A percentile compares a stretch with the other conserved stretches of the same genome.
Evolutionary conservation across 306 rosid species (phyloP).

Genomic region (Casuarina cunninghamiana): DNA sequence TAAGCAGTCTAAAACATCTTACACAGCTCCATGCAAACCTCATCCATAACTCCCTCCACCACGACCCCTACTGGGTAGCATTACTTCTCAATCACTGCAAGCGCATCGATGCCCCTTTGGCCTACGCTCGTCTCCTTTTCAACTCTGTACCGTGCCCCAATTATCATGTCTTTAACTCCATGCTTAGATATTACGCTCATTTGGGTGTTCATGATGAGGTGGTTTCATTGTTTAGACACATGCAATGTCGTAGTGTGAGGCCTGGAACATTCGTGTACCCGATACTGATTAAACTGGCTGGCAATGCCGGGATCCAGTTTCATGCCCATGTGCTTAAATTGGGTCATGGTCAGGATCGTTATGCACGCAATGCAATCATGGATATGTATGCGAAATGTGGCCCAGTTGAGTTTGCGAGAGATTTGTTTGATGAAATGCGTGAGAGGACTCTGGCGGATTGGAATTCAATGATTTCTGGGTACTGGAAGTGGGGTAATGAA

Average conservation of each 20-base stretch:
- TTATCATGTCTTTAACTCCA: constrained; percentile 41
- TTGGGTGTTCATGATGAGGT: constrained; percentile 27
- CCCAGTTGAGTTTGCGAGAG: constrained; percentile 41
- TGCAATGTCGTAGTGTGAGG: constrained; percentile 29
- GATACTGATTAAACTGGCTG: constrained; percentile 44
- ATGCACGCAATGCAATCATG: constrained; percentile 53
- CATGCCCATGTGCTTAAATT: constrained; percentile 49
- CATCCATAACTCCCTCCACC: constrained; percentile 43
- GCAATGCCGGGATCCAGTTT: constrained; percentile 40
- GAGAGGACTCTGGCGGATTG: constrained; percentile 59
- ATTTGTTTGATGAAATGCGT: constrained; percentile 56
- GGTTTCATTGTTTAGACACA: constrained; percentile 40
- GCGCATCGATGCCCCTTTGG: constrained; percentile 52
- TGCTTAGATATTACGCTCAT: constrained; percentile 55
- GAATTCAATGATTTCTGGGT: constrained; percentile 62
- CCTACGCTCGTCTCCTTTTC: constrained; percentile 49
- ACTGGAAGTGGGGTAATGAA: constrained; percentile 59
- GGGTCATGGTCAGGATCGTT: constrained; percentile 44
- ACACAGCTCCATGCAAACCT: constrained; percentile 58
- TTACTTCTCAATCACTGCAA: constrained; percentile 53
- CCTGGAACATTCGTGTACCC: constrained; percentile 45
- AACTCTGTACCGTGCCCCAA: constrained; percentile 35
- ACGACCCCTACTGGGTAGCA: constrained; percentile 47
- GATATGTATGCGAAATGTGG: constrained; percentile 40
- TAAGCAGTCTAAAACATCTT: constrained; percentile 31